phyloP scores from a whole-genome alignment of 202 grass and related monocot species.

The Panicum hallii region DNA sequence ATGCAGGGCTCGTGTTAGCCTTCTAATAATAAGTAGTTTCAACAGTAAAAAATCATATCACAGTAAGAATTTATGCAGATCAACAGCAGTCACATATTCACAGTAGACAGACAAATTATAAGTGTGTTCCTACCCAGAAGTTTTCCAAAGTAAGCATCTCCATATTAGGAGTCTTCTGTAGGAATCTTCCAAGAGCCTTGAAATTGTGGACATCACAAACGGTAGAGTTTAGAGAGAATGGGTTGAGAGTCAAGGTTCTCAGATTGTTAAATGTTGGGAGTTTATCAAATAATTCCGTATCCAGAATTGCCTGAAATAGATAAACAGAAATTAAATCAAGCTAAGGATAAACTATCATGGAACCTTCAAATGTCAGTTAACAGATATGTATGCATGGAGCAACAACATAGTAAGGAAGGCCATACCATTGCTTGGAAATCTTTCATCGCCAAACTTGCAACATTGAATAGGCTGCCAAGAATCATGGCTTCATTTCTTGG shows the following conservation, averaged over 20 bases:
- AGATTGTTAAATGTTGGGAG: not conserved
- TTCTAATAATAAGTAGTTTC: not conserved
- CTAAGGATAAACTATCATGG: not conserved
- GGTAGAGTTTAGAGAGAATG: not conserved
- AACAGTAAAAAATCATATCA: not conserved
- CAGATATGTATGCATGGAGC: not conserved
- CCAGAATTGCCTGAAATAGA: not conserved
- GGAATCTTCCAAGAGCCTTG: not conserved
- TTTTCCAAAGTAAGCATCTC: not conserved
- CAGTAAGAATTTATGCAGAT: not conserved
- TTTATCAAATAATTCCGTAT: not conserved
- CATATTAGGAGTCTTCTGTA: conserved; percentile 15
- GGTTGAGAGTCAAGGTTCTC: not conserved
- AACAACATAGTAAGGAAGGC: not conserved
- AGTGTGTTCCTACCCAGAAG: not conserved
- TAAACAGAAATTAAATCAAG: not conserved
- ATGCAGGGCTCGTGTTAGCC: not conserved
- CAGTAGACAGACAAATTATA: not conserved
- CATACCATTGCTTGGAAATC: not conserved
- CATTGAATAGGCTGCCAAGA: not conserved
- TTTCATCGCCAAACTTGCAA: not conserved
- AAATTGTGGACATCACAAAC: not conserved
- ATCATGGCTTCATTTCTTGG: not conserved
- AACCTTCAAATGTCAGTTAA: not conserved
- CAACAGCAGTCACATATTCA: not conserved